Conservation (phyloP, 495 filamentous ascomycete species). For the Penicillium cataractarum region DNA sequence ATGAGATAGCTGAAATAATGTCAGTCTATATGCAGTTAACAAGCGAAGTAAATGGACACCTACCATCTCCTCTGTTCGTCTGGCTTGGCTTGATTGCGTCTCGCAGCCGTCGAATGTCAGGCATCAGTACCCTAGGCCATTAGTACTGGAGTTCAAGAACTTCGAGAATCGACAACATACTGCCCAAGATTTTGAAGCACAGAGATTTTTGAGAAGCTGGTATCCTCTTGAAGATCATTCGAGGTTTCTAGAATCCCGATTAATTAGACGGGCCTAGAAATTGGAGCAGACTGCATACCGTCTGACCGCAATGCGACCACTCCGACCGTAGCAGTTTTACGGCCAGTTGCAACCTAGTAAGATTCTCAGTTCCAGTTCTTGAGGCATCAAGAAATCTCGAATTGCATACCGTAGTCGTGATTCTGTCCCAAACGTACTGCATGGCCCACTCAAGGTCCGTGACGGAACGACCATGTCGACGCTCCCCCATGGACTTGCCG, state of each 20-base stretch:
- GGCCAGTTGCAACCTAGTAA: conserved; percentile 70
- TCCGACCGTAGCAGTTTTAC: conserved; percentile 79
- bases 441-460: conserved; percentile 88
- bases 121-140: conserved; percentile 63
- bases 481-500: conserved; percentile 78
- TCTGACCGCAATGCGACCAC: conserved; percentile 85
- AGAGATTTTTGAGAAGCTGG: conserved; percentile 76
- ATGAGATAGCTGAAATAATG: conserved; percentile 66
- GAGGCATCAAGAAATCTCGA: not conserved
- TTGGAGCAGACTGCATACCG: conserved; percentile 40
- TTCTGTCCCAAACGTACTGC: conserved; percentile 96
- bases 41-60: not conserved
- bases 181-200: conserved; percentile 73
- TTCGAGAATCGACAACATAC: conserved; percentile 36
- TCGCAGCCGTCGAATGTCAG: conserved; percentile 65
- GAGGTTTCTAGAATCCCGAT: conserved; percentile 56
- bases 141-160: not conserved
- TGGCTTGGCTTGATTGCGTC: conserved; percentile 63
- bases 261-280: conserved; percentile 4
- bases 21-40: conserved; percentile 10
- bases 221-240: conserved; percentile 64
- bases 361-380: conserved; percentile 13
- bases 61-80: conserved; percentile 76
- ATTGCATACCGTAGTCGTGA: conserved; percentile 69
- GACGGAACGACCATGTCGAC: conserved; percentile 69